Evolutionary conservation across 2,329 filamentous ascomycete species (phyloP), one percentile per base, ranked within the genome.

Genomic region (Epichloe gansuensis): DNA sequence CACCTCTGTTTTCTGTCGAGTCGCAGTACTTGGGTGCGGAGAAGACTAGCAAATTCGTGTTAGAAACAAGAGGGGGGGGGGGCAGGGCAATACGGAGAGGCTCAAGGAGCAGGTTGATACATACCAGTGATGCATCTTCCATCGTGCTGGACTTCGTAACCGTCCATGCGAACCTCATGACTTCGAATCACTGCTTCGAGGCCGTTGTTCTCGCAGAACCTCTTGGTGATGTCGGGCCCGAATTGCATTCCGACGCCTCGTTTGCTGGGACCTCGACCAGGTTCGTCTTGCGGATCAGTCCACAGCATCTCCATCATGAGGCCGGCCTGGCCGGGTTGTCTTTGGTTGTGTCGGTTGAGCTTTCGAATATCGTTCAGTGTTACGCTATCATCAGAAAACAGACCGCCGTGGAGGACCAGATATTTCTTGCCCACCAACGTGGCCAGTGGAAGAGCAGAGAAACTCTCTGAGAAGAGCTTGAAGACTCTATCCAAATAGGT

Each of bases 221-320:
- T 80, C 74, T 94, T 95, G 23, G 93, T 98, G 53, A 98, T 82
- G 65, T 98, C 93, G 0, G 93, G 93, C 0, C 93, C 93, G 61
- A 98, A 98, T 66, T 97, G 90, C 71, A 97, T 80, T 50, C 93
- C 93, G 21, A 98, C 91, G 59, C 93, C 93, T 65, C 93, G 82
- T 76, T 98, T 98, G 74, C 89, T 95, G 44, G 93, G 93, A 8
- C 90, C 89, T 59, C 93, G 83, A 50, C 93, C 93, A 31, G 86
- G 83, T 60, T 82, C 77, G 0, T 86, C 78, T 67, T 98, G 93
- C 3, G 93, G 93, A 65, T 98, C 93, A 1, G 93, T 97, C 93
- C 93, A 98, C 46, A 98, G 79, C 93, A 98, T 98, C 71, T 98
- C 93, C 93, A 98, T 98, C 93, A 98, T 98, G 61, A 98, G 73